phyloP scores from a whole-genome alignment of 2,329 filamentous ascomycete genomes.

The Fusarium paranaense region DNA sequence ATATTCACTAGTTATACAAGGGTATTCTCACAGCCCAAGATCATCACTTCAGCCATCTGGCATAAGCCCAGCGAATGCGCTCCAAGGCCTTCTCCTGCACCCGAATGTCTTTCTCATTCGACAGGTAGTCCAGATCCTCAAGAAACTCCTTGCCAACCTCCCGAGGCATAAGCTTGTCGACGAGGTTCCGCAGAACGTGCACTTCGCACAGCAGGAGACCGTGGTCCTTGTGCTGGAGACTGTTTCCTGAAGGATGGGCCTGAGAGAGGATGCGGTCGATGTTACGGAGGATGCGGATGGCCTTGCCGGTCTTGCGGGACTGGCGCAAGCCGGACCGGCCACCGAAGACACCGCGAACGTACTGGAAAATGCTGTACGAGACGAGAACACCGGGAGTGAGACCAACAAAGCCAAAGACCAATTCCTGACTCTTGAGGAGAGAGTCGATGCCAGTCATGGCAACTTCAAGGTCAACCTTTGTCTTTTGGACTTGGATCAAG shows the following conservation, averaged over 20 bases:
- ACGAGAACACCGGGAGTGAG: slow-evolving; percentile 94
- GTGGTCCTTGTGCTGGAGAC: slow-evolving; percentile 90
- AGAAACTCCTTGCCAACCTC: slow-evolving; percentile 86
- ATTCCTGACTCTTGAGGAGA: slow-evolving; percentile 92
- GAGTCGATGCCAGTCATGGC: slow-evolving; percentile 96
- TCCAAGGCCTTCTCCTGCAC: slow-evolving; percentile 83
- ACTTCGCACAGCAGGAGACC: slow-evolving; percentile 91
- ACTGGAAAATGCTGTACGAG: slow-evolving; percentile 78
- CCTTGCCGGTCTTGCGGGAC: slow-evolving; percentile 74
- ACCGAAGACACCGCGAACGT: slow-evolving; percentile 76
- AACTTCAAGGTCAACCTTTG: slow-evolving; percentile 97
- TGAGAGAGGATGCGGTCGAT: slow-evolving; percentile 84
- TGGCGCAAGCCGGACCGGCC: slow-evolving; percentile 75
- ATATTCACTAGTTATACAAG: slow-evolving; percentile 16
- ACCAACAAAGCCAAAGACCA: slow-evolving; percentile 97
- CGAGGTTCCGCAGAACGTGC: slow-evolving; percentile 79
- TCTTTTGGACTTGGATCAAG: slow-evolving; percentile 97
- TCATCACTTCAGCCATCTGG: slow-evolving; percentile 72
- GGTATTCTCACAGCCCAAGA: not conserved
- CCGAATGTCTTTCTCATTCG: slow-evolving; percentile 83
- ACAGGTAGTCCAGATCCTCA: slow-evolving; percentile 87
- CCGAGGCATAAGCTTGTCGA: slow-evolving; percentile 72
- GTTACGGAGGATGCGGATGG: slow-evolving; percentile 84
- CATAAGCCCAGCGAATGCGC: slow-evolving; percentile 91
- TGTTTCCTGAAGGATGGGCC: slow-evolving; percentile 76